Base-by-base conservation (phyloP, 2,329 filamentous ascomycete genomes). In the Cercospora berteroae region DNA sequence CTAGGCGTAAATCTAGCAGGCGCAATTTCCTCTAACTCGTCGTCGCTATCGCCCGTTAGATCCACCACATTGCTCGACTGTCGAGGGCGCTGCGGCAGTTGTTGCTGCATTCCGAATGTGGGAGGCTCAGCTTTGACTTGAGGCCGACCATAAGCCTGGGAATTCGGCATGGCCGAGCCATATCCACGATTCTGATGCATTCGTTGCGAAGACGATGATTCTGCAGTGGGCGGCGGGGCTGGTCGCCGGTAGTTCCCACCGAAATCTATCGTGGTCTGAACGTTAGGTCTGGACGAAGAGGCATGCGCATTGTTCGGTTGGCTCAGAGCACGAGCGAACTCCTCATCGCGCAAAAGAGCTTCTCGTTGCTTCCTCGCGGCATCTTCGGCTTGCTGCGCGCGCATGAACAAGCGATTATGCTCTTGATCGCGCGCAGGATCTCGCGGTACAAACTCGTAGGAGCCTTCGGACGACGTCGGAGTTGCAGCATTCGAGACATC, bases 21-120 rank as follows among this genome's bases (percentile, higher is more conserved):
- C 4, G 61, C 60, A 25, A 77, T 74, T 58, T 76, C 75, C 25
- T 65, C 50, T 13, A 74, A 58, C 18, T 77, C 74, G 9, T 76
- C 75, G 20, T 74, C 76, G 62, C 73, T 73, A 64, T 75, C 76
- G 39, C 65, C 69, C 33, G 77, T 78, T 44, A 78, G 74, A 57
- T 78, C 77, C 12, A 78, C 71, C 10, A 77, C 64, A n/a, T 68
- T 52, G 27, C 64, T 48, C 5, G 67, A 44, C 18, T 67, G 66
- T 9, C 64, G 69, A 5, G 67, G 67, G 23, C 69, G 67, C 48
- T 68, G 65, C 23, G 64, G 60, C 20, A 71, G 56, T 48, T 70
- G 66, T 20, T 68, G 74, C 9, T 42, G 62, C 18, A 23, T 36
- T 16, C 16, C 23, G 39, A 36, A 27, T 27, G 58, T 27, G 62